Base-by-base conservation (phyloP, 441 rosid species). In the Populus hybrid region DNA sequence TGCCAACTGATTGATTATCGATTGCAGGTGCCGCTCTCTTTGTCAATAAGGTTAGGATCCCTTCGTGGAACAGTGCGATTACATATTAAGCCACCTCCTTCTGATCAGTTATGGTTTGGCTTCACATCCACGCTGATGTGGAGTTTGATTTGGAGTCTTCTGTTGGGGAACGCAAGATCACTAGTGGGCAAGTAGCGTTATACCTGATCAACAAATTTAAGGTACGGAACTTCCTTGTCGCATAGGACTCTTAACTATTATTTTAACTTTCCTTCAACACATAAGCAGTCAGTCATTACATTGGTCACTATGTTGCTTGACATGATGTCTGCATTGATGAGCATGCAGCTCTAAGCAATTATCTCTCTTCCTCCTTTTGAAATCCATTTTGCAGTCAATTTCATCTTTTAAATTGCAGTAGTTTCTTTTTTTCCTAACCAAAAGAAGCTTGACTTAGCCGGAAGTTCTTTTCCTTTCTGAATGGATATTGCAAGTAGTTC, bases 31-130 rank as follows among this genome's bases (percentile, higher is more conserved):
- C 98, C 98, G 50, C 74, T 97, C 77, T 85, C 97, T 84, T 85
- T 97, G 87, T 88, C 95, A 65, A 88, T 97, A 84, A 86, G 91
- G 84, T 88, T 94, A 65, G 84, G 92, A 75, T 91, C 94, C 34
- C 90, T 97, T 77, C 91, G 92, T 67, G 99, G 98, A 87, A 92
- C 95, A 1, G 61, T 92, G 84, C 86, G 93, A 73, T 80, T 91
- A 53, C 92, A 88, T 81, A 82, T 94, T 81, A 92, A 94, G 84
- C 98, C 98, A 18, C 99, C 98, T 76, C 99, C 99, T 68, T 92
- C 98, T 3, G 94, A 97, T 89, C 98, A 88, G 73, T 78, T 94
- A 82, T 97, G 99, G 98, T 91, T 83, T 84, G 90, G 98, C 75
- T 97, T 93, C 85, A 89, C 93, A 24, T 90, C 91, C 78, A 91